Base-by-base conservation (phyloP, 2,329 filamentous ascomycete species). In the Curvularia verruculosa region DNA sequence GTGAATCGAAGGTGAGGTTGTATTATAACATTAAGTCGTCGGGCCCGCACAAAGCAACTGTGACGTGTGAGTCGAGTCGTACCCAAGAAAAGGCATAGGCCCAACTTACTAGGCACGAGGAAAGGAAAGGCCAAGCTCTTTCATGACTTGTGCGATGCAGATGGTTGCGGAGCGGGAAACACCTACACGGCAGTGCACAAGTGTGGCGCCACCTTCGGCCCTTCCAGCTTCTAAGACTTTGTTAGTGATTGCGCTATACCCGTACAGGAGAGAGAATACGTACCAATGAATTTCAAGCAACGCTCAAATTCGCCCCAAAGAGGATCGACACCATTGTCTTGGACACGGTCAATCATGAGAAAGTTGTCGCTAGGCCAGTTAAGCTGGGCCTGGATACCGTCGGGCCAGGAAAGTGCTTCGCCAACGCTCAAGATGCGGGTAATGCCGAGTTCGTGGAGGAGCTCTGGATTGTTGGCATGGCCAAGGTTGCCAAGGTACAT, bases 91-190 rank as follows among this genome's bases (percentile, higher is more conserved):
- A 7, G 23, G 9, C 1, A 34, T 5, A 13, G 6, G 7, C 23
- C 50, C 21, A 10, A 81, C 84, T 74, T 77, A 86, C 83, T 99
- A 99, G 57, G 95, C 95, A 53, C 91, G 85, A 12, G 95, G 92
- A 68, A 98, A 94, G 0, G 92, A 95, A 63, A 97, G 79, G 21
- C 86, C 83, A 67, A 92, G 78, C 24, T 89, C 83, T 34, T 89
- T 87, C 95, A 99, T 99, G 34, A 98, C 92, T 77, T 98, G 93
- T n/a, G 95, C 95, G 69, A 99, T 99, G 75, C 95, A 98, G 60
- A 99, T 97, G 1, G 94, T 99, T 12, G 95, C 95, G 61, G 92
- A 96, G 49, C 95, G 87, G 49, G 93, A 97, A 52, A 99, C 95
- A 46, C 95, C 95, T 7, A 99, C 95, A 18, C 95, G 89, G 75